phyloP scores from a whole-genome alignment of 2,329 filamentous ascomycete genomes.

The Fusarium sp. region DNA sequence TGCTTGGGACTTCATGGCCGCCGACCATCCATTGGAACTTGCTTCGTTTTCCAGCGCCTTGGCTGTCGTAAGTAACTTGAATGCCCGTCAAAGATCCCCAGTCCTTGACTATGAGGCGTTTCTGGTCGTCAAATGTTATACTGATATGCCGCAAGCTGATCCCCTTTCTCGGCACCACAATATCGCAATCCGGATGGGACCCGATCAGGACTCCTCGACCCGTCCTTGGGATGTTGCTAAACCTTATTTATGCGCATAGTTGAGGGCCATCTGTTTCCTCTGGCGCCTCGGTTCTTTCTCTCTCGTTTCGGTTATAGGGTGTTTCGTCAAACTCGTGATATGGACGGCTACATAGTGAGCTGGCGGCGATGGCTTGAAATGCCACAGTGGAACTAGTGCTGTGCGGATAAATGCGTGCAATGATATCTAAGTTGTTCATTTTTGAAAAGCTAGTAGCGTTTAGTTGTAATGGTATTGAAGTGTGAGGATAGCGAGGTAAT shows the following conservation, averaged over 20 bases:
- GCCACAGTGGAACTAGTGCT: not conserved
- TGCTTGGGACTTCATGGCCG: rapidly evolving
- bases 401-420: conserved; percentile 2
- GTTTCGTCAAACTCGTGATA: rapidly evolving
- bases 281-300: conserved; percentile 10
- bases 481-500: not conserved
- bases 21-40: not conserved
- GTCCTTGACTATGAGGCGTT: not conserved
- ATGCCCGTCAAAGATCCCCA: not conserved
- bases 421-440: not conserved
- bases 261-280: not conserved
- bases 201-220: not conserved
- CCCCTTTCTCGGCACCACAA: not conserved
- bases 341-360: not conserved
- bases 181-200: not conserved
- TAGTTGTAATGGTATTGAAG: not conserved
- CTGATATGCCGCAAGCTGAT: not conserved
- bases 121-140: conserved; percentile 32
- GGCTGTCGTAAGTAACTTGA: not conserved
- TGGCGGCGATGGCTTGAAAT: not conserved
- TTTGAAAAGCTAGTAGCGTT: too few species aligned
- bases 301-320: not conserved
- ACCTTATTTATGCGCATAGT: not conserved
- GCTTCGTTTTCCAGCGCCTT: not conserved
- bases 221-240: not conserved